Evolutionary conservation across 2,329 filamentous ascomycete species (phyloP), one percentile per base, ranked within the genome.

Genomic region (Ploettnerulaceae sp.): DNA sequence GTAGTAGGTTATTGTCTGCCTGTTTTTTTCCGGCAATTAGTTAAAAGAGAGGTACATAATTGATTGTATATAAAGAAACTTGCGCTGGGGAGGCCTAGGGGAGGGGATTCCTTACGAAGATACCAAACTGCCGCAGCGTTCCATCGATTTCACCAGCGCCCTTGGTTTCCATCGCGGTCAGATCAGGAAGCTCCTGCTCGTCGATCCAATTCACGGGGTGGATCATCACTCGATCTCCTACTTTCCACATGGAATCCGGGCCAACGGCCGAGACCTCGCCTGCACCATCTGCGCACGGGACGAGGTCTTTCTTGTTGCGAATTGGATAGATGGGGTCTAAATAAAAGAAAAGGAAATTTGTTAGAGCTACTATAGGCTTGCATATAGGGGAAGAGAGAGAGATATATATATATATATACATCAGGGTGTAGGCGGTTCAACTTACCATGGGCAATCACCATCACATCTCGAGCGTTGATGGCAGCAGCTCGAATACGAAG

Each of bases 401-500:
- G 20, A n/a, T n/a, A n/a, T n/a, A n/a, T n/a, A n/a, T n/a, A n/a
- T n/a, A n/a, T n/a, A n/a, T n/a, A n/a, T n/a, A n/a, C n/a, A n/a
- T n/a, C n/a, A n/a, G n/a, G n/a, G n/a, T n/a, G n/a, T n/a, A n/a
- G n/a, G n/a, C n/a, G n/a, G n/a, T n/a, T n/a, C 4, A 11, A 24
- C 2, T 2, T 44, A 44, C 41, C 41, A 18, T 44, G 41, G 14
- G 31, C 41, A 34, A 35, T 44, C 5, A 44, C 41, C 41, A 44
- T 44, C 20, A 44, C 32, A 21, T 44, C 41, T 20, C 41, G 8
- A 11, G 41, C 41, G 14, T 44, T 44, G 11, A 44, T 44, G 5
- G 18, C 22, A 11, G 31, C 41, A 2, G 41, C 41, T 24, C 11
- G 22, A 22, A 44, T 44, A n/a, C 41, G 21, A 0, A 36, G 15